These are phyloP conservation scores for Talaromyces sp. DNA, from an alignment of 2,329 filamentous ascomycete species.

Conservation along the genomic window DNA sequence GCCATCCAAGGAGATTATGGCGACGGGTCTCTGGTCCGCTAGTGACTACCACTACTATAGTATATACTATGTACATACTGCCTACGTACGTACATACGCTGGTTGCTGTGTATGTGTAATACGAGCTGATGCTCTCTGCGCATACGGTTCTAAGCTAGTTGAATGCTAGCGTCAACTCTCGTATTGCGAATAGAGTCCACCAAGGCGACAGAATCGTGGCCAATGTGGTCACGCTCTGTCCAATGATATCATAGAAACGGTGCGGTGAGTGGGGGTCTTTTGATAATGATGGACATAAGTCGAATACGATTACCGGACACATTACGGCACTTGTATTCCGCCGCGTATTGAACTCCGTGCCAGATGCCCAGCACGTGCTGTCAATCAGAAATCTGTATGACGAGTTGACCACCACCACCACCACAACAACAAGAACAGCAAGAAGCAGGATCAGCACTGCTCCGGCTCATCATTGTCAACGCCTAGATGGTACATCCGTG, in stretches of 20 bases:
- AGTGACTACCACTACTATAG: not conserved
- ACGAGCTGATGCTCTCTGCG: not conserved
- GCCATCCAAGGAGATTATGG: not conserved
- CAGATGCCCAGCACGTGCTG: constrained; percentile 4
- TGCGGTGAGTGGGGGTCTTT: not conserved
- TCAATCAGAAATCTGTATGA: not conserved
- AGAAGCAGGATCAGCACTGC: not conserved
- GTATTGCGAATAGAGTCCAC: not conserved
- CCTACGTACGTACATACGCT: not conserved
- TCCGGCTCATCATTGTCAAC: not conserved
- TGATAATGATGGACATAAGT: constrained; percentile 2
- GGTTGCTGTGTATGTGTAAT: not conserved
- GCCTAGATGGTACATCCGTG: not conserved
- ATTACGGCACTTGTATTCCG: not conserved
- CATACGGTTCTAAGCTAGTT: not conserved
- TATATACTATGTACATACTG: too few relatives aligned
- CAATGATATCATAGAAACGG: not conserved
- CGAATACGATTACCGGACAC: not conserved
- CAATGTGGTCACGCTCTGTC: not conserved
- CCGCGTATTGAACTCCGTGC: not conserved
- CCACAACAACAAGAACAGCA: not conserved
- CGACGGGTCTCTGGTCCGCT: constrained; percentile 8
- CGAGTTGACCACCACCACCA: not conserved
- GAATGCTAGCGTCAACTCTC: not conserved
- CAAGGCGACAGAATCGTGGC: not conserved